These are phyloP conservation scores for Lactarius trivialis DNA, from an alignment of 768 basidiomycete species.

Conservation along the genomic window DNA sequence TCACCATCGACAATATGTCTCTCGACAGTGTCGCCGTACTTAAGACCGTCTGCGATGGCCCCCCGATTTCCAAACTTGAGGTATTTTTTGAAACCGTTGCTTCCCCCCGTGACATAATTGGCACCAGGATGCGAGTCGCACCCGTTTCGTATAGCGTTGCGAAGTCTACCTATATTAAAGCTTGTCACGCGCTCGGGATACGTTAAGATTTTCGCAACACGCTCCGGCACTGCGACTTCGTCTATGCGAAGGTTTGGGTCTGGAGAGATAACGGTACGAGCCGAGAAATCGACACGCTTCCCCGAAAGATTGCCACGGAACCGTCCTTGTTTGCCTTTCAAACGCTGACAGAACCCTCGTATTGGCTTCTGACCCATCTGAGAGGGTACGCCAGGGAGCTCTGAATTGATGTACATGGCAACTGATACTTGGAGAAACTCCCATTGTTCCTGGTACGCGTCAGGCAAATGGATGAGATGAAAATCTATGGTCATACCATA, in stretches of 20 bases:
- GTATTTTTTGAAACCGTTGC: constrained; percentile 79
- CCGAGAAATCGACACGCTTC: constrained; percentile 98
- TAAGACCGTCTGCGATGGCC: constrained; percentile 73
- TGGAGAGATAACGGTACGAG: constrained; percentile 96
- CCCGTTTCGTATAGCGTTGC: constrained; percentile 78
- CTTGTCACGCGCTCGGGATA: constrained; percentile 93
- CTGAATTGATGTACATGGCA: constrained; percentile 98
- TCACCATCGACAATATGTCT: constrained; percentile 93
- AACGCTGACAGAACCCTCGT: constrained; percentile 92
- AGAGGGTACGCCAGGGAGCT: constrained; percentile 86
- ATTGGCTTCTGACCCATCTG: constrained; percentile 90
- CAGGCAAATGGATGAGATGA: constrained; percentile 12
- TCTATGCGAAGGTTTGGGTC: constrained; percentile 99
- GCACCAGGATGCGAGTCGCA: constrained; percentile 91
- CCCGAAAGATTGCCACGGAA: constrained; percentile 98
- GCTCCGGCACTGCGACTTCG: constrained; percentile 95
- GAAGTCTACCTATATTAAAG: constrained; percentile 78
- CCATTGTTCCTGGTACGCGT: constrained; percentile 81
- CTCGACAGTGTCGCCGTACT: constrained; percentile 89
- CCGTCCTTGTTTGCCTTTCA: constrained; percentile 98
- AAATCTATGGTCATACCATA: constrained; percentile 48
- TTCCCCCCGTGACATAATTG: constrained; percentile 82
- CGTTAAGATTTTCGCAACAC: constrained; percentile 90
- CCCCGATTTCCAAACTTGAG: constrained; percentile 79
- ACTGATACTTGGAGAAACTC: constrained; percentile 92